Evolutionary conservation across 306 rosid species (phyloP), one percentile per base, ranked within the genome.

Genomic region (Ochetophila trinervis): DNA sequence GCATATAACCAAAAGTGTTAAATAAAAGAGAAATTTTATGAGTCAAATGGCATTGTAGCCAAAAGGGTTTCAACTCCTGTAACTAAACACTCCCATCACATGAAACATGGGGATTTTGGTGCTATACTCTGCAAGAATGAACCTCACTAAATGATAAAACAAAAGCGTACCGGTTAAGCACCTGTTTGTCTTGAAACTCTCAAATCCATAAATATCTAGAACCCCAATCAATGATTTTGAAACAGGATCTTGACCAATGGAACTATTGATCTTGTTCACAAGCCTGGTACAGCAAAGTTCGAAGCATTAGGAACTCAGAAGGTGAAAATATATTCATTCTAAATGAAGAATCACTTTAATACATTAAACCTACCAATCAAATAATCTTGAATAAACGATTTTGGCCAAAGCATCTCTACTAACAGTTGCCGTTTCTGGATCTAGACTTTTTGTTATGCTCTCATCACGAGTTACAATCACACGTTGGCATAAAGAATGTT

Each of bases 131-230:
- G 44, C 60, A 73, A 57, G 60, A 72, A 74, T 59, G 74, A 78
- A 73, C 69, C 68, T 65, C 30, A 35, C 67, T 73, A 71, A 88
- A 76, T 45, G 68, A 75, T 62, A 57, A 83, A 80, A 74, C 76
- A 81, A 54, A 74, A 76, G 89, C 84, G 61, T 79, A 86, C 77
- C 81, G 44, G 82, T 74, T 84, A 90, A 81, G 90, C 81, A 93
- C 99, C 99, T 93, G 90, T 93, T 93, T 80, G 97, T 93, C 94
- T 93, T 93, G 97, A 93, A 93, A 90, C 99, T 93, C 80, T 93
- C 99, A 52, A 93, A 93, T 83, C 99, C 99, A 71, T 93, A 93
- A 75, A 93, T 93, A 90, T 93, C 99, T 62, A 93, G 76, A 76
- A 93, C 96, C 60, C 99, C 99, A 61, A 93, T 93, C 84, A 93